Conservation (phyloP, 305 asterid species). For the Andrographis paniculata region DNA sequence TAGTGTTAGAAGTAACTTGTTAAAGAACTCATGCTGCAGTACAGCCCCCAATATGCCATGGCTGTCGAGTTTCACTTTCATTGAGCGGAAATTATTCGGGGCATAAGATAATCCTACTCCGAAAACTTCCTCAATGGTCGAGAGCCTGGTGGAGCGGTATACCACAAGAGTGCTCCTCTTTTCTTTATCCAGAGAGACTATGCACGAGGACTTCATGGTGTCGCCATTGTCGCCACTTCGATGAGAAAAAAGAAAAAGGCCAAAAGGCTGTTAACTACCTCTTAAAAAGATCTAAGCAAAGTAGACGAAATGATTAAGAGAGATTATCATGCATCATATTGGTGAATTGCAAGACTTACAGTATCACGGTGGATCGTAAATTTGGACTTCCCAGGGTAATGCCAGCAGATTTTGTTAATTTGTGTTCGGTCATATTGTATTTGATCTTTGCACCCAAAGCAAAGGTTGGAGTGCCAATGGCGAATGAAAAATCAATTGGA, state of each 20-base stretch:
- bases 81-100: conserved; percentile 50
- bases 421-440: conserved; percentile 52
- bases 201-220: conserved; percentile 64
- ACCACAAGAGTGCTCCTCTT: conserved; percentile 72
- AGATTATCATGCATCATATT: too few species aligned
- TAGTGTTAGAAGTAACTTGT: conserved; percentile 62
- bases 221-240: conserved; percentile 89
- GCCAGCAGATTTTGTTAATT: conserved; percentile 71
- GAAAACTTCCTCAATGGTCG: conserved; percentile 78
- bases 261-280: background rate
- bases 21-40: conserved; percentile 78
- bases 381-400: conserved; percentile 69
- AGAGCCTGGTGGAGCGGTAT: conserved; percentile 72
- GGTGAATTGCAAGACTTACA: conserved; percentile 26
- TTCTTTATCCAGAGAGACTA: conserved; percentile 52
- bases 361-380: conserved; percentile 47
- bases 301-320: background rate
- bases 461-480: conserved; percentile 63
- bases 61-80: conserved; percentile 85
- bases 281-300: background rate
- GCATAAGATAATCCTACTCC: conserved; percentile 87
- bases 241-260: too few species aligned
- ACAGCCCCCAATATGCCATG: conserved; percentile 74
- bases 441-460: conserved; percentile 83
- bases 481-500: conserved; percentile 32